Base-by-base conservation (phyloP, 148 eudicot species). In the Pharnaceum exiguum region DNA sequence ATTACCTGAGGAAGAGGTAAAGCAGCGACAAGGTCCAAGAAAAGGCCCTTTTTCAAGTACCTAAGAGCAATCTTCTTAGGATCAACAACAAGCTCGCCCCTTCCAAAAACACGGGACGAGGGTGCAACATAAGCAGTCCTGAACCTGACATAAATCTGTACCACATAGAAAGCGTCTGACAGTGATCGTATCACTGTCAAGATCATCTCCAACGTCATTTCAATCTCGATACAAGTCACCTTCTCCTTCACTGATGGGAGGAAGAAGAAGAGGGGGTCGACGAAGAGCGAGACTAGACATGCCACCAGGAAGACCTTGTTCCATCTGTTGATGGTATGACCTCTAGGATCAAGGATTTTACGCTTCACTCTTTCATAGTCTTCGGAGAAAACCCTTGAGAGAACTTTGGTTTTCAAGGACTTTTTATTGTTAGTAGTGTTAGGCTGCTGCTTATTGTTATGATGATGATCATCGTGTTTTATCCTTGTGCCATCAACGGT, bases 1-100 rank as follows among this genome's bases (percentile, higher is more conserved):
- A 8, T 6, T 59, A 86, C 97, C 94, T 89, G 97, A 17, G 95
- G 97, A 52, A 89, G 76, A 38, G 97, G 97, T 31, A 89, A 68
- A 15, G 97, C 85, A 13, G 97, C 82, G 3, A 86, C 4, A 24
- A 77, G 58, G 49, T 89, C 97, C n/a, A 86, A 51, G 75, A 82
- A 77, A 46, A 86, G 81, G 7, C 67, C 71, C 7, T 45, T 78
- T 22, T 51, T 62, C 2, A 83, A n/a, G 42, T 89, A 89, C 45
- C 82, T 64, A 51, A 47, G 16, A 11, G 95, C 81, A 23, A 89
- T 83, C 71, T 74, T 83, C 1, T 53, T 39, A n/a, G 79, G 63
- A 32, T 86, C 88, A 3, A 89, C 66, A 38, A 89, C 77, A 35
- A 89, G 85, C 69, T 89, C 94, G 18, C 96, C 97, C 57, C 97